These are phyloP conservation scores for Hericium coralloides DNA, from an alignment of 768 basidiomycete species.

Conservation along the genomic window DNA sequence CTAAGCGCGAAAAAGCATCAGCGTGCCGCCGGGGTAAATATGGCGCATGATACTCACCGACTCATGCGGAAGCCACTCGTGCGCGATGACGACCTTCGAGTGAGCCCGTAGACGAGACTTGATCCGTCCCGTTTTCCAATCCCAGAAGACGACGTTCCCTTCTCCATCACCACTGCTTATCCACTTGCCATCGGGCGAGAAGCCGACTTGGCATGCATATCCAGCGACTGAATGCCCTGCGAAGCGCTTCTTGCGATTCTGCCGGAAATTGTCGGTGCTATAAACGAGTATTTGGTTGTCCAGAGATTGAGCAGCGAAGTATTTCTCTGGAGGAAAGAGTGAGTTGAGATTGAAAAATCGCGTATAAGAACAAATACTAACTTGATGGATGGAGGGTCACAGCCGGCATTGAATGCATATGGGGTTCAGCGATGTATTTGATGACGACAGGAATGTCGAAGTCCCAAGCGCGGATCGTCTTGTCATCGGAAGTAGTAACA, in stretches of 20 bases:
- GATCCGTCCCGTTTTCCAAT: constrained; percentile 97
- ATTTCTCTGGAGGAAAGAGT: constrained; percentile 60
- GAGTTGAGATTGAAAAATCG: constrained; percentile 7
- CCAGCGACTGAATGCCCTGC: constrained; percentile 96
- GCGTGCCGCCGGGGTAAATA: constrained; percentile 1
- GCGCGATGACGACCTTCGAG: constrained; percentile 93
- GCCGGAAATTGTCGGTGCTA: constrained; percentile 96
- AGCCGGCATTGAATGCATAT: constrained; percentile 99
- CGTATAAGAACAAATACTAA: constrained; percentile 36
- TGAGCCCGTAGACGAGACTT: constrained; percentile 86
- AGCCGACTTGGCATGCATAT: constrained; percentile 94
- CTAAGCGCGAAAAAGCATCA: constrained; percentile 31
- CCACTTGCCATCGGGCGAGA: constrained; percentile 98
- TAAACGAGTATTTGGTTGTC: constrained; percentile 98
- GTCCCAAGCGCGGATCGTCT: constrained; percentile 98
- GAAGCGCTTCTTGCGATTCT: constrained; percentile 97
- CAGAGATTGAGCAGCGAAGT: constrained; percentile 93
- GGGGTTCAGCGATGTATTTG: constrained; percentile 98
- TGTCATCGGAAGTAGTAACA: constrained; percentile 97
- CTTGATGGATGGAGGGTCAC: constrained; percentile 93
- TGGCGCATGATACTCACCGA: constrained; percentile 41
- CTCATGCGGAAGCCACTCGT: constrained; percentile 98
- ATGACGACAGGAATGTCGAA: constrained; percentile 99
- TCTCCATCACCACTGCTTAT: constrained; percentile 94
- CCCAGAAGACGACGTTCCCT: constrained; percentile 97